phyloP scores from a whole-genome alignment of 2,329 filamentous ascomycete genomes.

The Scytalidium sp. region DNA sequence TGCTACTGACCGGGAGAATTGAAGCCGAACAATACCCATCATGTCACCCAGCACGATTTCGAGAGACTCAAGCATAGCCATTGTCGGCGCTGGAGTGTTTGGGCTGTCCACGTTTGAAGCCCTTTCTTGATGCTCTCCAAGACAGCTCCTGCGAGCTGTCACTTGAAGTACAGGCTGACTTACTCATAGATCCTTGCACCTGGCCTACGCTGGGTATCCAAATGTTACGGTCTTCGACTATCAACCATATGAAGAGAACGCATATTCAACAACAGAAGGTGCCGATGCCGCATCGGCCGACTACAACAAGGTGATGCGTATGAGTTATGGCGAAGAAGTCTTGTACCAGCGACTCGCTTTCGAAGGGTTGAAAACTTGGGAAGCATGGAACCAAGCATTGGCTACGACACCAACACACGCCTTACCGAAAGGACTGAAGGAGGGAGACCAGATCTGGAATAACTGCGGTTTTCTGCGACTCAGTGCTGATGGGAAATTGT shows the following conservation, averaged over 20 bases:
- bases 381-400: conserved; percentile 5
- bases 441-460: neutral
- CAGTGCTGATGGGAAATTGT: neutral
- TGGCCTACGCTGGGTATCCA: conserved; percentile 38
- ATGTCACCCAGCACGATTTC: neutral
- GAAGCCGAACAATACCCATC: neutral
- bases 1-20: neutral
- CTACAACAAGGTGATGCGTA: conserved; percentile 42
- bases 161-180: no score
- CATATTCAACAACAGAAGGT: conserved; percentile 38
- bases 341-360: conserved; percentile 16
- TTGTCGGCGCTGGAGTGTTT: conserved; percentile 37
- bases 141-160: neutral
- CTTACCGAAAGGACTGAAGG: conserved; percentile 5
- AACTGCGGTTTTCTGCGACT: conserved; percentile 3
- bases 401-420: neutral
- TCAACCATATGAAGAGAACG: conserved; percentile 37
- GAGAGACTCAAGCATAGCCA: conserved; percentile 26
- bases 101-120: conserved; percentile 31
- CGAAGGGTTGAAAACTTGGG: conserved; percentile 2
- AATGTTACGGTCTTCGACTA: conserved; percentile 45
- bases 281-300: conserved; percentile 43
- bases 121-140: neutral
- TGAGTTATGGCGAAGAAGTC: conserved; percentile 35
- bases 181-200: conserved; percentile 32